Conservation (phyloP, 306 rosid species). For the Luffa aegyptiaca region DNA sequence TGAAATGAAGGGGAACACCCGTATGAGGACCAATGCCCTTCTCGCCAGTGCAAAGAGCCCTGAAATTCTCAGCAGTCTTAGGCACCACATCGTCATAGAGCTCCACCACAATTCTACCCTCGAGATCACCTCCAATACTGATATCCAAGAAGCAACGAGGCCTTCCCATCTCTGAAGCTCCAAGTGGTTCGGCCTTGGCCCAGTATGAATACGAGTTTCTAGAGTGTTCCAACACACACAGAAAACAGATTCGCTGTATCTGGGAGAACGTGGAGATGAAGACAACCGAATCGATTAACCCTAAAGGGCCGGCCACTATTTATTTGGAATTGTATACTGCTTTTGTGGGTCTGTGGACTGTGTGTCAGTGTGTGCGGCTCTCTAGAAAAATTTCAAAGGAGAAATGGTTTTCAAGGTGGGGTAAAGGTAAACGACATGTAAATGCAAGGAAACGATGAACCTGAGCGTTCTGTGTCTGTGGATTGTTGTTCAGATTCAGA, state of each 20-base stretch:
- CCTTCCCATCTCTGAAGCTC: conserved; percentile 28
- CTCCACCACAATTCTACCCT: conserved; percentile 75
- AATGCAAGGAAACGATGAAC: not conserved
- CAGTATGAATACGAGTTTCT: not conserved
- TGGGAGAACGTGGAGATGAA: not conserved
- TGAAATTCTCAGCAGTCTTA: conserved; percentile 70
- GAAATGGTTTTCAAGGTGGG: not conserved
- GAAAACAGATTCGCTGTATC: not conserved
- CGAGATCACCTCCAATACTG: conserved; percentile 71
- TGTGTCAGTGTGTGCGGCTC: not conserved
- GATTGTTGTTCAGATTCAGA: not conserved
- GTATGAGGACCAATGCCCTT: conserved; percentile 77
- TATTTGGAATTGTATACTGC: not conserved
- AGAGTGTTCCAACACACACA: not conserved
- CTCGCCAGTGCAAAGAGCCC: conserved; percentile 88
- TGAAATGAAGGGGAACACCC: conserved; percentile 73
- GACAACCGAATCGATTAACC: not conserved
- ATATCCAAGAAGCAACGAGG: conserved; percentile 69
- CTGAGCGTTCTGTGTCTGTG: not conserved
- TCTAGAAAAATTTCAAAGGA: not conserved
- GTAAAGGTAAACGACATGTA: not conserved
- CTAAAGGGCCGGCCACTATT: not conserved
- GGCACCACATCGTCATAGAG: conserved; percentile 66
- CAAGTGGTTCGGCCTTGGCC: not conserved
- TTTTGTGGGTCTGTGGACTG: not conserved